Evolutionary conservation across 2,329 filamentous ascomycete species (phyloP), one percentile per base, ranked within the genome.

Genomic region (Neonectria faginata): DNA sequence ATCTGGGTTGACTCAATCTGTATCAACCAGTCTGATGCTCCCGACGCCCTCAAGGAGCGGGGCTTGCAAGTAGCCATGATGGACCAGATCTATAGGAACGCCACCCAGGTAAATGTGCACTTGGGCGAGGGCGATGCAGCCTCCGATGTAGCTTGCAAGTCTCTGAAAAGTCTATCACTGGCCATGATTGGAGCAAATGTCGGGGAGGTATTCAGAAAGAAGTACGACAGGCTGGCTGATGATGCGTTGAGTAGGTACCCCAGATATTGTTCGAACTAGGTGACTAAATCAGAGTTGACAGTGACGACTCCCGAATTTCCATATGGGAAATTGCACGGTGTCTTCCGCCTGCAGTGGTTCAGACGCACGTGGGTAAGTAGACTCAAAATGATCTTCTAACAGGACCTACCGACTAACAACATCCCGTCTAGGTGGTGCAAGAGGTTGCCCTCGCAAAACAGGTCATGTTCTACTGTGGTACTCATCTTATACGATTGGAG

Each of bases 381-480:
- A 29, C 27, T 29, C 5, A 9, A 9, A 29, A 29, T 29, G 27
- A 29, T 29, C 27, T 9, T 29, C 27, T 29, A 29, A 29, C 2
- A 29, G 5, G 27, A 45, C 42, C 6, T 45, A 22, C 10, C 42
- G 42, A 45, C 42, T 45, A 45, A 45, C 18, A 25, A 2, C 18
- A 45, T 9, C 42, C 42, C 8, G 18, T 25, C 8, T 20, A 45
- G 42, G 42, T 45, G 42, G 42, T 45, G 18, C 42, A 45, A 45
- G 42, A 45, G 18, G 42, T 45, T 45, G 42, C 42, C 18, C 42
- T 45, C 42, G 42, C 42, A 22, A 22, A 45, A 22, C 42, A 45
- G 18, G 42, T 45, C 42, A 45, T 45, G 42, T 45, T 45, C 42
- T 45, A 45, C 42, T 45, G 42, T 6, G 42, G 42, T 45, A 25